A percentile compares a stretch with the other conserved stretches of the same genome.
Conservation (phyloP, 2,329 filamentous ascomycete genomes). For the Pestalotiopsis sp. region DNA sequence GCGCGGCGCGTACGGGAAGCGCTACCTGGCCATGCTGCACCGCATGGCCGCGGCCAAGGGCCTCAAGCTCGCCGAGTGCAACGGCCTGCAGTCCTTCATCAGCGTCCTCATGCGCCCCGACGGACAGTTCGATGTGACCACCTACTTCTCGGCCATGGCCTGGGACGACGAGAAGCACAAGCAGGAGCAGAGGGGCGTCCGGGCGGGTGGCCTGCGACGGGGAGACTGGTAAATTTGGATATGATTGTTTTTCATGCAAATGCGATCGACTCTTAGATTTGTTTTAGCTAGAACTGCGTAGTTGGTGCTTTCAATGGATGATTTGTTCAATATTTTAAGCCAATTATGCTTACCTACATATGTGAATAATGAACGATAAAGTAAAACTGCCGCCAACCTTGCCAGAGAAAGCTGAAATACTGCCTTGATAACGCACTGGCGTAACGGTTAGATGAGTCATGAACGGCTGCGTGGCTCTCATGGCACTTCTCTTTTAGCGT, state of each 20-base stretch:
- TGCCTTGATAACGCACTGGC: too few relatives aligned
- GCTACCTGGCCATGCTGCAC: conserved; percentile 14
- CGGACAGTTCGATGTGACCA: neutral
- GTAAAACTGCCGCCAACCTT: too few relatives aligned
- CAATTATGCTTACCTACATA: too few relatives aligned
- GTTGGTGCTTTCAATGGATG: neutral
- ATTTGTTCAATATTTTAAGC: neutral
- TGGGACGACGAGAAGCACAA: neutral
- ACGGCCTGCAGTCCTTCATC: conserved; percentile 16
- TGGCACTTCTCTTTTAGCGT: too few relatives aligned
- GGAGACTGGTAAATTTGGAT: neutral
- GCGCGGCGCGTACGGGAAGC: conserved; percentile 12
- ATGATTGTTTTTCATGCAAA: neutral
- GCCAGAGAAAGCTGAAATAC: too few relatives aligned
- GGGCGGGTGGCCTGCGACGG: neutral
- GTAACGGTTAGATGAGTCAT: too few relatives aligned
- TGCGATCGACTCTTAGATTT: neutral
- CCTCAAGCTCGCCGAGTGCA: conserved; percentile 1
- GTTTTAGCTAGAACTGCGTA: neutral
- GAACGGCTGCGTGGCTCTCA: too few relatives aligned
- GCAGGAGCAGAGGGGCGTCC: neutral
- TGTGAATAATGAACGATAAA: too few relatives aligned
- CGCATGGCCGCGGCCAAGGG: conserved; percentile 8
- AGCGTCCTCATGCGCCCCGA: neutral
- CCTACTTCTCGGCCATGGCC: neutral